phyloP scores from a whole-genome alignment of 345 rosid species.

The Dipteronia dyeriana region DNA sequence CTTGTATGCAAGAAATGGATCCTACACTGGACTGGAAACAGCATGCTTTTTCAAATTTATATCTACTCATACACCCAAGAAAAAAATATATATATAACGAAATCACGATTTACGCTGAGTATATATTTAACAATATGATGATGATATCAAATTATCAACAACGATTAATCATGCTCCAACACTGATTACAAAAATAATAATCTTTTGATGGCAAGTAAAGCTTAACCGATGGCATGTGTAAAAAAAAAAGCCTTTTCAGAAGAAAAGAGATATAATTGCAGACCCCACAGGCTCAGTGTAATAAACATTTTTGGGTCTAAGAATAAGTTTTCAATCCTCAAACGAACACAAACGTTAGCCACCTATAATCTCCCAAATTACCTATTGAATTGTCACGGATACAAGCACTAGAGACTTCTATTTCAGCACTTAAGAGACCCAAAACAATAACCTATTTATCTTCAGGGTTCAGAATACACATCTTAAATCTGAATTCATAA shows the following conservation, averaged over 20 bases:
- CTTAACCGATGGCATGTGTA: background rate
- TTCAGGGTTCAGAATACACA: background rate
- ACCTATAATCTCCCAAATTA: background rate
- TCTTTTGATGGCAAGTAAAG: background rate
- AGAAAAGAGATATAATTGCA: too few species aligned
- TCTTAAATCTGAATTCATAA: background rate
- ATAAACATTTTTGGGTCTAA: conserved; percentile 7
- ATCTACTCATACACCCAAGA: background rate
- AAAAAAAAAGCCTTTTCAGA: background rate
- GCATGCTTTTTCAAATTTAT: conserved; percentile 1
- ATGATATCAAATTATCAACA: background rate
- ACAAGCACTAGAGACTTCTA: background rate
- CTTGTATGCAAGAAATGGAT: background rate
- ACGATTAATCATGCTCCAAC: background rate
- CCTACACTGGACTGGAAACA: background rate
- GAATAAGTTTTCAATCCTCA: background rate
- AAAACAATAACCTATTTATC: background rate
- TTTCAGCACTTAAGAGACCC: background rate
- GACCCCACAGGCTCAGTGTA: background rate
- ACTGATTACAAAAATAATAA: background rate
- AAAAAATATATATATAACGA: background rate
- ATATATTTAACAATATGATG: background rate
- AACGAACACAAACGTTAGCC: background rate
- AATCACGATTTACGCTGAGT: background rate
- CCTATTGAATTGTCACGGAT: background rate